These are phyloP conservation scores for Chlamydomonas sp. DNA, from an alignment of 139 green algal genomes.

Conservation along the genomic window DNA sequence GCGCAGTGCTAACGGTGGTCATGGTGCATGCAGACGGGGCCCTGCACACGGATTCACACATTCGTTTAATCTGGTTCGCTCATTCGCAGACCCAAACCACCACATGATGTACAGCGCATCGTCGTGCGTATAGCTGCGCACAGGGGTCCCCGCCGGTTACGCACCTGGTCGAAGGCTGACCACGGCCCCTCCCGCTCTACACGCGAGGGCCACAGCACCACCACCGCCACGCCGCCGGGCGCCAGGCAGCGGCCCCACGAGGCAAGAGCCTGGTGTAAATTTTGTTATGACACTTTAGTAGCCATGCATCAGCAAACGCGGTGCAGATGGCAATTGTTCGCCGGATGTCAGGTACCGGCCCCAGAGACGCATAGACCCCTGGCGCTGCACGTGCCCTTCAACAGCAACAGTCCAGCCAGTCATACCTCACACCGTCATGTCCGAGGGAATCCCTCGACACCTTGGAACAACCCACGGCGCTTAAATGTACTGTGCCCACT, in stretches of 20 bases:
- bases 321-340: too few species aligned
- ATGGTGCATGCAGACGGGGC: too few species aligned
- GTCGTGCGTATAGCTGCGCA: background rate
- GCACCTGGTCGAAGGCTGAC: constrained; percentile 38
- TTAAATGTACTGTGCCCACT: background rate
- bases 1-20: too few species aligned
- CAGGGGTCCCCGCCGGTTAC: background rate
- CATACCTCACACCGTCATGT: background rate
- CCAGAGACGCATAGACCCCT: background rate
- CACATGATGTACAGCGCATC: background rate
- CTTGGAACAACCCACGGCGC: too few species aligned
- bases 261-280: constrained; percentile 21
- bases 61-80: too few species aligned
- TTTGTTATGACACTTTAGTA: too few species aligned
- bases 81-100: too few species aligned
- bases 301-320: too few species aligned
- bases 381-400: background rate
- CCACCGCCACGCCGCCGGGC: constrained; percentile 37
- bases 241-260: constrained; percentile 38
- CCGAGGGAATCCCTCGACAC: too few species aligned
- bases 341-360: background rate
- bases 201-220: constrained; percentile 47
- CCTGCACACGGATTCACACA: too few species aligned
- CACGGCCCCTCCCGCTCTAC: constrained; percentile 34
- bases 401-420: background rate